Conservation (phyloP, 2,329 filamentous ascomycete species). For the Penicillium sp. region DNA sequence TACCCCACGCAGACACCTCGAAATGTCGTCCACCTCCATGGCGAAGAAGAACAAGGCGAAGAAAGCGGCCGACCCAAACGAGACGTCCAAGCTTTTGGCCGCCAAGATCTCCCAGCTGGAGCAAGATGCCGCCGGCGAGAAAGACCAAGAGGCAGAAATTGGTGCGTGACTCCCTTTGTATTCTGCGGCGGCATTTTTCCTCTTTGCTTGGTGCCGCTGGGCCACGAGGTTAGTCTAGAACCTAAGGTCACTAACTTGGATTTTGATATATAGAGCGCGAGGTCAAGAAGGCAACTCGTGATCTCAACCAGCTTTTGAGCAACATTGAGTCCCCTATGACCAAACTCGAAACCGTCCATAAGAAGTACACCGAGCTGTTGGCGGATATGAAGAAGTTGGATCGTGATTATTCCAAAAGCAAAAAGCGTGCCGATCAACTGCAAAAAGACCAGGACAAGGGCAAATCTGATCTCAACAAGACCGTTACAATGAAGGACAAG, state of each 20-base stretch:
- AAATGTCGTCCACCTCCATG: constrained; percentile 50
- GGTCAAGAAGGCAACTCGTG: constrained; percentile 89
- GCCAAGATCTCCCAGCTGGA: constrained; percentile 95
- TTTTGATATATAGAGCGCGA: constrained; percentile 67
- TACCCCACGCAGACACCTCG: constrained; percentile 8
- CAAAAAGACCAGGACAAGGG: constrained; percentile 96
- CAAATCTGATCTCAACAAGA: constrained; percentile 84
- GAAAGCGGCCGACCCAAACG: constrained; percentile 78
- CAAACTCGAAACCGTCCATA: constrained; percentile 86
- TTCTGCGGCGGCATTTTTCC: background rate
- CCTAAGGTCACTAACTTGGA: constrained; percentile 25
- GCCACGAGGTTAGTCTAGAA: constrained; percentile 14
- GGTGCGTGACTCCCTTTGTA: constrained; percentile 56
- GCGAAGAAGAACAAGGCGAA: constrained; percentile 80
- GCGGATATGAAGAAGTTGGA: constrained; percentile 95
- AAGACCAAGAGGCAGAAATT: constrained; percentile 94
- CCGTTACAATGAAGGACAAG: constrained; percentile 88
- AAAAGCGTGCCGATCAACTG: constrained; percentile 87
- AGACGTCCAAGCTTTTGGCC: constrained; percentile 86
- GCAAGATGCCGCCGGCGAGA: constrained; percentile 86
- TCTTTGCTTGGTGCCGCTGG: constrained; percentile 1
- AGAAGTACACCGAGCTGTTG: constrained; percentile 85
- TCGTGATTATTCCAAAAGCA: constrained; percentile 90
- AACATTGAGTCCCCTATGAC: constrained; percentile 89
- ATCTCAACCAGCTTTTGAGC: constrained; percentile 77